phyloP scores from a whole-genome alignment of 2,329 filamentous ascomycete genomes.

The Chrysosporium keratinophilum region DNA sequence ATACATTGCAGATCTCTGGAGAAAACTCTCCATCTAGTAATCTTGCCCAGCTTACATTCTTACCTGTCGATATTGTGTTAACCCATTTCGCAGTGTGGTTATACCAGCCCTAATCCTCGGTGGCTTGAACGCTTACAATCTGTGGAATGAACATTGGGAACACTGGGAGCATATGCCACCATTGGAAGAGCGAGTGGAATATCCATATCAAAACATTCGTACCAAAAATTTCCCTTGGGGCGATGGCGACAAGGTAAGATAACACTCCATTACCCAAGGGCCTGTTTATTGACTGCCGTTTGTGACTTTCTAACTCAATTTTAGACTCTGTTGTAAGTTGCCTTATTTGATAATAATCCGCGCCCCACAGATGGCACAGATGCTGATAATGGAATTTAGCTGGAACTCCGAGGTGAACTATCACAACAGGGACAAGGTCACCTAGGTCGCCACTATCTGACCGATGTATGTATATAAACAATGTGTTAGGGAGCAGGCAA shows the following conservation, averaged over 20 bases:
- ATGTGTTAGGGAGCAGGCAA: no score
- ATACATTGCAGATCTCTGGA: constrained; percentile 66
- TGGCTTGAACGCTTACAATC: constrained; percentile 70
- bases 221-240: constrained; percentile 93
- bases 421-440: constrained; percentile 76
- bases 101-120: constrained; percentile 63
- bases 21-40: constrained; percentile 92
- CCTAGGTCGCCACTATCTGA: background rate
- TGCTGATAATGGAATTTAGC: no score
- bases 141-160: constrained; percentile 96
- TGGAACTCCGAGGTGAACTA: constrained; percentile 96
- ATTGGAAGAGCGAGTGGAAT: constrained; percentile 82
- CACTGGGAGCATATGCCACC: constrained; percentile 80
- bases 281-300: no score
- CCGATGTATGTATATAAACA: background rate
- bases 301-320: no score
- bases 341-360: no score
- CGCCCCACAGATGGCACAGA: no score
- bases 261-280: no score
- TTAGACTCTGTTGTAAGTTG: constrained; percentile 58
- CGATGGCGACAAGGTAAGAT: constrained; percentile 79
- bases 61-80: background rate
- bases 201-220: constrained; percentile 96
- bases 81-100: constrained; percentile 53
- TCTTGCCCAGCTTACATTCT: background rate